These are phyloP conservation scores for Sporobolus alterniflorus DNA, from an alignment of 202 grass and related monocot species.

Conservation along the genomic window DNA sequence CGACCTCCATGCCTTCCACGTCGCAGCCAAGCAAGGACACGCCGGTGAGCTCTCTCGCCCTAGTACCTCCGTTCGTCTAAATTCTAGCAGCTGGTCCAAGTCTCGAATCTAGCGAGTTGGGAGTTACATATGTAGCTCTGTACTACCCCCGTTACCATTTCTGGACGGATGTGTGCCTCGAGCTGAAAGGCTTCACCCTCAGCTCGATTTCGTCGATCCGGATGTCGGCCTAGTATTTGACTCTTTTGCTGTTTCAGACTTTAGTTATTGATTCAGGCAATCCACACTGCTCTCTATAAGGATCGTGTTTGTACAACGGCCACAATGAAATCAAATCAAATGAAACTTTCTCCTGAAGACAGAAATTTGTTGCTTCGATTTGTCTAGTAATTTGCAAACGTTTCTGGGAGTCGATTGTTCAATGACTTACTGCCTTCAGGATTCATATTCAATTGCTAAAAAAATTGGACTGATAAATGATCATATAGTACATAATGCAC, in stretches of 20 bases:
- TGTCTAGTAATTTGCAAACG: not conserved
- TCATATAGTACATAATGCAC: not conserved
- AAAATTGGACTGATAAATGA: not conserved
- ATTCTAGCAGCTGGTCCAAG: not conserved
- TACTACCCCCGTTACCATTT: not conserved
- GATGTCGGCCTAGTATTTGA: not conserved
- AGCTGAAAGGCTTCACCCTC: not conserved
- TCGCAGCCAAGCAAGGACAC: conserved; percentile 90
- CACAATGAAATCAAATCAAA: not conserved
- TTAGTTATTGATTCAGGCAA: not conserved
- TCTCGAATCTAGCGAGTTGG: not conserved
- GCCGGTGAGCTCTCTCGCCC: conserved; percentile 50
- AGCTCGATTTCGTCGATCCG: not conserved
- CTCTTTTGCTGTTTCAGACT: not conserved
- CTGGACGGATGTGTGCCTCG: not conserved
- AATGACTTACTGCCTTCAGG: not conserved
- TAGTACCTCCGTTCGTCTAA: too few relatives aligned
- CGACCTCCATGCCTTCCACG: conserved; percentile 94
- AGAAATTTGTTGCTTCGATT: not conserved
- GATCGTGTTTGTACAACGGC: not conserved
- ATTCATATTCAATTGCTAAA: not conserved
- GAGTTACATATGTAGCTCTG: not conserved
- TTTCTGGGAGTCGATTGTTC: not conserved
- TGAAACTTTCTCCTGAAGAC: not conserved
- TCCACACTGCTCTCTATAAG: not conserved